phyloP scores from a whole-genome alignment of 2,329 filamentous ascomycete genomes.

The Cercospora sojina region DNA sequence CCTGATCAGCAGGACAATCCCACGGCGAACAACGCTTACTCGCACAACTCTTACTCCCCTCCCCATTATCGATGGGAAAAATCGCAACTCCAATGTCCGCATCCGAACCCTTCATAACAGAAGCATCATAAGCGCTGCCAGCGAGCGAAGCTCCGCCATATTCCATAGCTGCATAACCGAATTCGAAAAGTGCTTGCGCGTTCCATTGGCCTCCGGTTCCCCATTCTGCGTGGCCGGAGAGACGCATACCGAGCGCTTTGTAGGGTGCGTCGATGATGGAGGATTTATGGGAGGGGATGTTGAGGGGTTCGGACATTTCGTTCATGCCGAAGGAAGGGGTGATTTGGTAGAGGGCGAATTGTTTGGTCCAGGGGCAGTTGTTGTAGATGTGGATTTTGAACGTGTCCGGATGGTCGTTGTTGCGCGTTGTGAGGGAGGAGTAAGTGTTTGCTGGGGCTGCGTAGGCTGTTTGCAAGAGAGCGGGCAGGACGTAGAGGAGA shows the following conservation, averaged over 20 bases:
- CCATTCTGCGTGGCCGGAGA: conserved; percentile 33
- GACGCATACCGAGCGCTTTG: conserved; percentile 32
- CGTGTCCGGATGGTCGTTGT: conserved; percentile 14
- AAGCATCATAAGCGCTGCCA: conserved; percentile 33
- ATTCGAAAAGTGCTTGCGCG: conserved; percentile 34
- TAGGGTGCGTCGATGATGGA: conserved; percentile 27
- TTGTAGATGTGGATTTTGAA: conserved; percentile 34
- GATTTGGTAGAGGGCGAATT: conserved; percentile 34
- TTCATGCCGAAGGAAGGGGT: conserved; percentile 28
- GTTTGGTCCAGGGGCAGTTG: conserved; percentile 30
- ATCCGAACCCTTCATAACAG: conserved; percentile 32
- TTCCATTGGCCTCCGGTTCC: conserved; percentile 31
- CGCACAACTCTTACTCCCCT: conserved; percentile 26
- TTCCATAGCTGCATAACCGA: conserved; percentile 30
- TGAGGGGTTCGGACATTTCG: conserved; percentile 24
- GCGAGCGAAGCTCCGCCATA: conserved; percentile 14
- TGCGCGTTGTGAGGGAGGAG: background rate
- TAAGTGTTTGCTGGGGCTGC: background rate
- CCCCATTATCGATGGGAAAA: conserved; percentile 26
- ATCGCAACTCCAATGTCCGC: conserved; percentile 29
- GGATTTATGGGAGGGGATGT: conserved; percentile 21
- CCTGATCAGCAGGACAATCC: conserved; percentile 26
- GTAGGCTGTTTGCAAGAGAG: background rate
- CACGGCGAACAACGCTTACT: conserved; percentile 32
- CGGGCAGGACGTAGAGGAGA: background rate